Conservation (phyloP, 345 rosid species). For the Populus euphratica region DNA sequence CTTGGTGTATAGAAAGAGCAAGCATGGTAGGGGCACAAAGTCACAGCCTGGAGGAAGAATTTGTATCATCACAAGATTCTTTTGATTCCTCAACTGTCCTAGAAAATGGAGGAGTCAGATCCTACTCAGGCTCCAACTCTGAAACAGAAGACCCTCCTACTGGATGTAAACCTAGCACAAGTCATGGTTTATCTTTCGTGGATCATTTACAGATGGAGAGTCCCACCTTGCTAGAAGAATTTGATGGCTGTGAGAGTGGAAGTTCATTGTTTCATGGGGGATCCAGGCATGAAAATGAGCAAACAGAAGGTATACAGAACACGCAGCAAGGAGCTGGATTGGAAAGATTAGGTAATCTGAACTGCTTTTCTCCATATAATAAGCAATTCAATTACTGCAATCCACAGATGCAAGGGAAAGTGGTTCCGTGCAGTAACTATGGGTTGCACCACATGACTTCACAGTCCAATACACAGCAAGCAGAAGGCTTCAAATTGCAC, state of each 20-base stretch:
- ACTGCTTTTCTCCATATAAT: conserved; percentile 32
- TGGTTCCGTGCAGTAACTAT: conserved; percentile 28
- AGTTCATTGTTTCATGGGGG: conserved; percentile 30
- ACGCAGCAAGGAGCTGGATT: conserved; percentile 23
- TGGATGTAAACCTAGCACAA: conserved; percentile 35
- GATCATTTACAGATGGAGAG: conserved; percentile 31
- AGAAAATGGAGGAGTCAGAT: conserved; percentile 42
- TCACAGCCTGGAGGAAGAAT: conserved; percentile 61
- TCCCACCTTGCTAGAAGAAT: conserved; percentile 40
- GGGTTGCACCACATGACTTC: conserved; percentile 19
- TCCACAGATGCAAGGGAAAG: conserved; percentile 21
- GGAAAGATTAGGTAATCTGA: conserved; percentile 25
- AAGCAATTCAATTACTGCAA: conserved; percentile 29
- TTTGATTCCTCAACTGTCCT: conserved; percentile 45
- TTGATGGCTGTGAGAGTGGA: conserved; percentile 25
- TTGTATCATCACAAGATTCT: conserved; percentile 72
- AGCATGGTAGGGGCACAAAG: conserved; percentile 36
- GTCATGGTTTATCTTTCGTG: conserved; percentile 26
- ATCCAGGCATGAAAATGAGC: conserved; percentile 25
- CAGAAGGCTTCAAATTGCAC: conserved; percentile 33
- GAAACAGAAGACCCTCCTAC: conserved; percentile 52
- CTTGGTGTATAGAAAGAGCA: conserved; percentile 38
- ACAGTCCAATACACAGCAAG: conserved; percentile 31
- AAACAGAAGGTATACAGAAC: conserved; percentile 27
- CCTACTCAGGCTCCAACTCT: conserved; percentile 58